A percentile compares a stretch with the other conserved stretches of the same genome.
These are phyloP conservation scores for Fraxinus baroniana DNA, from an alignment of 305 asterid genomes.

Conservation along the genomic window DNA sequence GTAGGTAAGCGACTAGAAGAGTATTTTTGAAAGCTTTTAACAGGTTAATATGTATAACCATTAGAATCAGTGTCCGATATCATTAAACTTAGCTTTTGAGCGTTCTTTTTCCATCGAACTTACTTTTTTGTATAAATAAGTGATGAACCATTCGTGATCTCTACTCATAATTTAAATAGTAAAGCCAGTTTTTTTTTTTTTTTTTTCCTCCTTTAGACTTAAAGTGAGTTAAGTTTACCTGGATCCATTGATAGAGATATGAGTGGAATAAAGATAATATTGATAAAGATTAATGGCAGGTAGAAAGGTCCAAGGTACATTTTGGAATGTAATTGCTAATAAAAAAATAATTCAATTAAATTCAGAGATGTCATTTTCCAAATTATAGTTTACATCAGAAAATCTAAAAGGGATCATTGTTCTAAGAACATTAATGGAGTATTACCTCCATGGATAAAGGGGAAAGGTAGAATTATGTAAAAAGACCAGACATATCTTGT, in stretches of 20 bases:
- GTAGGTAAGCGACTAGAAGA: not conserved
- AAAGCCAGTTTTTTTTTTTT: too few relatives aligned
- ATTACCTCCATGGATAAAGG: slow-evolving; percentile 29
- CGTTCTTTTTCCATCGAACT: not conserved
- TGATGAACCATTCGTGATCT: not conserved
- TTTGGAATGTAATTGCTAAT: not conserved
- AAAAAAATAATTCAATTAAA: not conserved
- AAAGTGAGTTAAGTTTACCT: not conserved
- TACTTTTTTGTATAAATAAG: not conserved
- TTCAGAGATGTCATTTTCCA: slow-evolving; percentile 33
- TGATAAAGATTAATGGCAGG: not conserved
- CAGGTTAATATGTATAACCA: too few relatives aligned
- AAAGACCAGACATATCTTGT: too few relatives aligned
- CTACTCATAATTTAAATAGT: not conserved
- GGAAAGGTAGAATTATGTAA: too few relatives aligned
- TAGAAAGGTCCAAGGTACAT: not conserved
- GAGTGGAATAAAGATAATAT: slow-evolving; percentile 2
- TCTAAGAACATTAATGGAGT: slow-evolving; percentile 24
- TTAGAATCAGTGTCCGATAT: too few relatives aligned
- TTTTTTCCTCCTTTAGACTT: not conserved
- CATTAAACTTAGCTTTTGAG: too few relatives aligned
- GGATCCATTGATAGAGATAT: slow-evolving; percentile 19
- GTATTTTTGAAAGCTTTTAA: not conserved
- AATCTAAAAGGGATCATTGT: slow-evolving; percentile 14
- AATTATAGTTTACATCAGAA: slow-evolving; percentile 36